Percentiles rank a stretch among this genome's conserved stretches.
phyloP scores from a whole-genome alignment of 306 rosid species.

The Corylus heterophylla region DNA sequence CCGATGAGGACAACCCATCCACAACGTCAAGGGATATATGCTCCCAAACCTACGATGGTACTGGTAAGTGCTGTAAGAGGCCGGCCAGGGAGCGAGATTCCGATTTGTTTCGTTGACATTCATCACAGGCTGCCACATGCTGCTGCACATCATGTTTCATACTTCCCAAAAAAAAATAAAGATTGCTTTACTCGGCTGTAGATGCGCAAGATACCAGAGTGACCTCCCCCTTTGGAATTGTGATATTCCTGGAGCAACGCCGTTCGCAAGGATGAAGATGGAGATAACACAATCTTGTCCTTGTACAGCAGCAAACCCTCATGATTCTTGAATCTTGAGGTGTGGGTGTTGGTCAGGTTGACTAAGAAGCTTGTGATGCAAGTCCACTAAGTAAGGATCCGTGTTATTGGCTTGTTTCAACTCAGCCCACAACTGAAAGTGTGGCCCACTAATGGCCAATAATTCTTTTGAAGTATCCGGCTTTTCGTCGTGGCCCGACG shows the following conservation, averaged over 20 bases:
- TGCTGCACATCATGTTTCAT: neutral
- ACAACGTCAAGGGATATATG: too few relatives aligned
- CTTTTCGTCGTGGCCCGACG: accelerated
- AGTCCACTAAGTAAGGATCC: too few relatives aligned
- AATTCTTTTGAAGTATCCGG: too few relatives aligned
- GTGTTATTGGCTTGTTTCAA: too few relatives aligned
- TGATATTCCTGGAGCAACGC: neutral
- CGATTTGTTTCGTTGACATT: neutral
- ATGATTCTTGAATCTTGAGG: too few relatives aligned
- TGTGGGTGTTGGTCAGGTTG: too few relatives aligned
- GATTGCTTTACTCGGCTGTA: neutral
- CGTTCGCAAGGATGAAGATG: neutral
- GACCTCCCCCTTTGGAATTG: neutral
- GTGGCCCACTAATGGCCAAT: too few relatives aligned
- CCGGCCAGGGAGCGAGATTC: neutral
- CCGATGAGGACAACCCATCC: too few relatives aligned
- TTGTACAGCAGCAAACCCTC: neutral
- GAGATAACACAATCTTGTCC: neutral
- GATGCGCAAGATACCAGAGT: neutral
- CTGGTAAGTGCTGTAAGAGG: neutral
- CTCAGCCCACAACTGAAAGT: too few relatives aligned
- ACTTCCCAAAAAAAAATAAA: neutral
- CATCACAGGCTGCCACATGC: neutral
- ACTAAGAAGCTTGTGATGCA: too few relatives aligned
- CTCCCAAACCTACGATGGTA: too few relatives aligned